phyloP scores from a whole-genome alignment of 2,329 filamentous ascomycete genomes.

The Malbranchea zuffiana region DNA sequence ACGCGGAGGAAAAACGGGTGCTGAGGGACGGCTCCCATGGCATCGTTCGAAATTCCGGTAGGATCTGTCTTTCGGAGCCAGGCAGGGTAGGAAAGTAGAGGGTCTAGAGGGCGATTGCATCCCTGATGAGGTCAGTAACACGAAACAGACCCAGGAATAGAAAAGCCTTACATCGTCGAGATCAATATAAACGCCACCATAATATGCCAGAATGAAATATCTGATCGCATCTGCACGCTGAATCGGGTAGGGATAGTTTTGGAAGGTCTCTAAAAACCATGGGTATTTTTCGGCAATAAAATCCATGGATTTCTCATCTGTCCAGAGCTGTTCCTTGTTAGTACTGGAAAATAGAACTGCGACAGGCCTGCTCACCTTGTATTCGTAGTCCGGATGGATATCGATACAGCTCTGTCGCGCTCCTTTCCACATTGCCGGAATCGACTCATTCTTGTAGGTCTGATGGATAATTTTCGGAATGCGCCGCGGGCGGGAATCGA shows the following conservation, averaged over 20 bases:
- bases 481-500: constrained; percentile 47
- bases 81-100: constrained; percentile 56
- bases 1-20: constrained; percentile 65
- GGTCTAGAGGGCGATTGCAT: constrained; percentile 57
- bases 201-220: constrained; percentile 68
- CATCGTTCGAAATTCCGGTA: constrained; percentile 71
- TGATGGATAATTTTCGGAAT: constrained; percentile 72
- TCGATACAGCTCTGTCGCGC: constrained; percentile 57
- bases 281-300: constrained; percentile 66
- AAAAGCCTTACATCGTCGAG: constrained; percentile 51
- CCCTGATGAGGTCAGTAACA: constrained; percentile 37
- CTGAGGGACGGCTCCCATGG: constrained; percentile 60
- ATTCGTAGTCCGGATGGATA: constrained; percentile 60
- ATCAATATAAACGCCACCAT: constrained; percentile 72
- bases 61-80: constrained; percentile 62
- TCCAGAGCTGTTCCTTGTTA: constrained; percentile 54
- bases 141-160: neutral
- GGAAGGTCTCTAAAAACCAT: constrained; percentile 66
- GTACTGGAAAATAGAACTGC: neutral
- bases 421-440: constrained; percentile 55
- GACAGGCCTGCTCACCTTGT: constrained; percentile 45
- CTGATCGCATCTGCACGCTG: constrained; percentile 68
- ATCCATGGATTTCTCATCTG: constrained; percentile 54
- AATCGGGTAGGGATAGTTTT: constrained; percentile 62
- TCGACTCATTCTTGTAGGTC: constrained; percentile 60